phyloP scores from a whole-genome alignment of 2,329 filamentous ascomycete species.

The Fusarium guadeloupense region DNA sequence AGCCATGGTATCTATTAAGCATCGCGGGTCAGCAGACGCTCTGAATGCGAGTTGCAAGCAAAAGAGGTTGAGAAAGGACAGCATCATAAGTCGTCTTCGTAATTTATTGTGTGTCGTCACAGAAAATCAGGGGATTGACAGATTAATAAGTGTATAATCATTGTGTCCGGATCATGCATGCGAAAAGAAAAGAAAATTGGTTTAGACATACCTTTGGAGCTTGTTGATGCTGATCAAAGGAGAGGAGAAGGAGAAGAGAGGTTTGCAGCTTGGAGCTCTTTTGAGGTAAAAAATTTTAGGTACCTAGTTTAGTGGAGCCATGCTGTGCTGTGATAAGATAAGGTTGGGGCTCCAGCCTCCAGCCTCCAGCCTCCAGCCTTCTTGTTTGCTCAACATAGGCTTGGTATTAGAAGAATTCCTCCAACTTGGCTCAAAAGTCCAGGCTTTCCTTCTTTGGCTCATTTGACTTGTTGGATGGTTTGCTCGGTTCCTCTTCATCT shows the following conservation, averaged over 20 bases:
- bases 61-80: constrained; percentile 22
- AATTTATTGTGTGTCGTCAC: constrained; percentile 56
- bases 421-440: constrained; percentile 68
- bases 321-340: constrained; percentile 20
- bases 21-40: constrained; percentile 33
- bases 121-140: constrained; percentile 68
- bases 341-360: constrained; percentile 5
- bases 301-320: constrained; percentile 28
- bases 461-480: constrained; percentile 57
- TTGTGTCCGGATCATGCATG: constrained; percentile 41
- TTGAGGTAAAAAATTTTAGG: constrained; percentile 38
- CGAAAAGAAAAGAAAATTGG: constrained; percentile 6
- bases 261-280: constrained; percentile 27
- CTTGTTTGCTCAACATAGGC: too few species aligned
- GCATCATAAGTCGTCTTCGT: constrained; percentile 57
- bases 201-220: constrained; percentile 32
- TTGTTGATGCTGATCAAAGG: constrained; percentile 32
- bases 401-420: background rate
- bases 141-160: constrained; percentile 65
- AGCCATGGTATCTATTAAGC: constrained; percentile 36
- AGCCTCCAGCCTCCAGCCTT: background rate
- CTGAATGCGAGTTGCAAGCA: constrained; percentile 9
- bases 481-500: constrained; percentile 63
- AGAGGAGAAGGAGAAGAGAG: constrained; percentile 26
- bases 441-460: constrained; percentile 71